phyloP scores from a whole-genome alignment of 2,329 filamentous ascomycete genomes.

The Rugonectria rugulosa region DNA sequence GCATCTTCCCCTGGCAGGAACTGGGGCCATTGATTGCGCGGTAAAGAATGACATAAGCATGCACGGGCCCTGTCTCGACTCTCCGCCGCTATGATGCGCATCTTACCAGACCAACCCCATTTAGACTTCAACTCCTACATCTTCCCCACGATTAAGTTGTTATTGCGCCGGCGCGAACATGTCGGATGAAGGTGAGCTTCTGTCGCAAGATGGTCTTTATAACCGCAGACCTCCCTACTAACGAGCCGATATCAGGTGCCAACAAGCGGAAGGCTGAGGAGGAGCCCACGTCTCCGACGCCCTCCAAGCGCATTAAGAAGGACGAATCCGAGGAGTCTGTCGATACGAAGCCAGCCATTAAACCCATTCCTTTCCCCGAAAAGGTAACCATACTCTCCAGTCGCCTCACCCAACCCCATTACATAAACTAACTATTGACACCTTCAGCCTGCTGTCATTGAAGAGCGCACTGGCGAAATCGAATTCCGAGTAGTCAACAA shows the following conservation, averaged over 20 bases:
- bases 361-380: slow-evolving; percentile 85
- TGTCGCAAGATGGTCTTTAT: background rate
- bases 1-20: slow-evolving; percentile 6
- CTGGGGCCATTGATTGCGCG: background rate
- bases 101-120: slow-evolving; percentile 19
- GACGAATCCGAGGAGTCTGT: slow-evolving; percentile 40
- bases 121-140: slow-evolving; percentile 21
- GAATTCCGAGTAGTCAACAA: slow-evolving; percentile 99
- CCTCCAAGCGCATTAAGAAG: slow-evolving; percentile 71
- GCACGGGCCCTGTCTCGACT: slow-evolving; percentile 35
- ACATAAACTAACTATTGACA: background rate
- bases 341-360: slow-evolving; percentile 60
- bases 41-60: slow-evolving; percentile 41
- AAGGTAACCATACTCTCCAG: slow-evolving; percentile 63
- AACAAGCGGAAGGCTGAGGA: slow-evolving; percentile 82
- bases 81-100: slow-evolving; percentile 35
- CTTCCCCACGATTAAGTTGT: background rate
- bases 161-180: slow-evolving; percentile 21
- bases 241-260: slow-evolving; percentile 47
- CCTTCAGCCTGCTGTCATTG: slow-evolving; percentile 80
- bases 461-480: slow-evolving; percentile 93
- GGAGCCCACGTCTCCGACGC: slow-evolving; percentile 67
- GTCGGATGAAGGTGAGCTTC: slow-evolving; percentile 37
- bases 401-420: background rate
- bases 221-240: background rate